phyloP scores from a whole-genome alignment of 148 eudicot species.

The Chenopodium formosanum region DNA sequence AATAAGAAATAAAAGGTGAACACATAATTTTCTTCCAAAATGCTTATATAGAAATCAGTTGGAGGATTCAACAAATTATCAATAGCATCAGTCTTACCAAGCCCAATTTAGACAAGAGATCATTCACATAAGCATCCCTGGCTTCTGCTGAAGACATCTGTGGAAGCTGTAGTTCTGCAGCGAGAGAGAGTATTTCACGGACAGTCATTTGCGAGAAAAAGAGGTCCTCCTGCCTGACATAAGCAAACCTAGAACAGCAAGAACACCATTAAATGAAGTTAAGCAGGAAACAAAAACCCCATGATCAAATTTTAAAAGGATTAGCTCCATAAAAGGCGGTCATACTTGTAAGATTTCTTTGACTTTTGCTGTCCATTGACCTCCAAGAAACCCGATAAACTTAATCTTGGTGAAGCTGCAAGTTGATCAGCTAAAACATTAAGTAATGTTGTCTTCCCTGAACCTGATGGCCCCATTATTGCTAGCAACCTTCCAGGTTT shows the following conservation, averaged over 20 bases:
- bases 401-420: constrained; percentile 67
- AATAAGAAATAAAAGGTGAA: not conserved
- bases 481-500: constrained; percentile 91
- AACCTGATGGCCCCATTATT: constrained; percentile 98
- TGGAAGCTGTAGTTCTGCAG: constrained; percentile 94
- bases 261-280: not conserved
- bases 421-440: constrained; percentile 86
- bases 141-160: constrained; percentile 64
- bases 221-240: constrained; percentile 93
- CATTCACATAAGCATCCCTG: constrained; percentile 82
- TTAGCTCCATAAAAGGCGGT: constrained; percentile 28
- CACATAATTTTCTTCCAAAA: not conserved
- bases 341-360: constrained; percentile 68
- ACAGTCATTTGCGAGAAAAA: constrained; percentile 98
- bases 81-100: constrained; percentile 58
- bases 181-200: constrained; percentile 90
- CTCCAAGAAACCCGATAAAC: constrained; percentile 88
- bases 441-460: constrained; percentile 96
- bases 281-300: not conserved
- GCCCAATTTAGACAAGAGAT: constrained; percentile 76
- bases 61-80: not conserved
- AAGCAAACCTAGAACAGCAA: constrained; percentile 67
- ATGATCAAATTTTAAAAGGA: not conserved
- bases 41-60: not conserved
- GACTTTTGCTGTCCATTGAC: constrained; percentile 69